A percentile compares a stretch with the other conserved stretches of the same genome.
phyloP scores from a whole-genome alignment of 805 yeast species.

The Zygotorulaspora danielsina region DNA sequence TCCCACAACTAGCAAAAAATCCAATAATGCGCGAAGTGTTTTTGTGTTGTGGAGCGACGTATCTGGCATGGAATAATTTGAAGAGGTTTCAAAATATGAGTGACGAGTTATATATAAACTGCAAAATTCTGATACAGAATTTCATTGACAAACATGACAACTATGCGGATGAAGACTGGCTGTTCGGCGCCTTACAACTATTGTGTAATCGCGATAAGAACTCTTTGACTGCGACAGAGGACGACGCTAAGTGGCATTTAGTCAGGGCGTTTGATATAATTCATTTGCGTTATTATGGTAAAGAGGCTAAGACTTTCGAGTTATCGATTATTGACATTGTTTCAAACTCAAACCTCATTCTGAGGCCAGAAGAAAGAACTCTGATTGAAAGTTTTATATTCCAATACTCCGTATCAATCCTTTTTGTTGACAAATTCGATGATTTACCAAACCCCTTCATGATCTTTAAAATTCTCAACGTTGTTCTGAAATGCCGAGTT shows the following conservation, averaged over 20 bases:
- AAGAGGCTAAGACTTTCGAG: conserved; percentile 1
- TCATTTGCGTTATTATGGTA: conserved; percentile 13
- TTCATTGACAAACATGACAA: conserved; percentile 9
- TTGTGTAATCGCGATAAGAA: conserved; percentile 19
- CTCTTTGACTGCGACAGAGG: conserved; percentile 12
- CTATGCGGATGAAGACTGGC: conserved; percentile 21
- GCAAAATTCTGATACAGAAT: conserved; percentile 14
- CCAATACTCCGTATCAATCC: conserved; percentile 19
- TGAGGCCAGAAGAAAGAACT: conserved; percentile 14
- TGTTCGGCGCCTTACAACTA: conserved; percentile 19
- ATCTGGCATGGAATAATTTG: conserved; percentile 20
- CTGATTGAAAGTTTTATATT: conserved; percentile 19
- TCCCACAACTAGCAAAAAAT: conserved; percentile 20
- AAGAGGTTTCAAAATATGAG: conserved; percentile 14
- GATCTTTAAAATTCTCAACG: conserved; percentile 16
- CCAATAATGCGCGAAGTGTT: conserved; percentile 16
- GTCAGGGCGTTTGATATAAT: conserved; percentile 12
- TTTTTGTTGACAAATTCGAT: conserved; percentile 12
- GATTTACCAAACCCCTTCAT: conserved; percentile 18
- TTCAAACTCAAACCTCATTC: conserved; percentile 7
- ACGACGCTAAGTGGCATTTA: conserved; percentile 15
- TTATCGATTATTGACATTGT: conserved; percentile 7
- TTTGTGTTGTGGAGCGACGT: conserved; percentile 22
- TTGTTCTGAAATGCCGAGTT: conserved; percentile 21
- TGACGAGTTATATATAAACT: conserved; percentile 16